Evolutionary conservation across 768 basidiomycete species (phyloP).

Genomic region (Psilocybe cyanescens): DNA sequence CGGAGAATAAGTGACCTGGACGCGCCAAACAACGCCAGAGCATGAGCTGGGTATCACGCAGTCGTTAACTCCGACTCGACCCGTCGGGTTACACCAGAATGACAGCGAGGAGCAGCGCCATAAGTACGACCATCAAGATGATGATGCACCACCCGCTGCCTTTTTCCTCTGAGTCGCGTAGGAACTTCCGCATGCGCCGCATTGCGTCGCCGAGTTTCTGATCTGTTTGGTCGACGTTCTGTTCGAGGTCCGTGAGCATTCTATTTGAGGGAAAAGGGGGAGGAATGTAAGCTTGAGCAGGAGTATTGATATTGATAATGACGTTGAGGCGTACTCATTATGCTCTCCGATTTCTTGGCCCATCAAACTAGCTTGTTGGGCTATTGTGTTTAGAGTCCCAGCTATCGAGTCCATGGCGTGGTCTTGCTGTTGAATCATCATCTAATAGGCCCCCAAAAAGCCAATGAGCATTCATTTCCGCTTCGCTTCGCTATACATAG

Average conservation of each 20-base stretch:
- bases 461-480: neutral
- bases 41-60: no score
- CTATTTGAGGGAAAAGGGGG: constrained; percentile 38
- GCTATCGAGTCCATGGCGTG: constrained; percentile 85
- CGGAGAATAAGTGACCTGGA: neutral
- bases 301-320: neutral
- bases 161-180: constrained; percentile 88
- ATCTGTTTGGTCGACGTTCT: constrained; percentile 72
- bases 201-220: constrained; percentile 67
- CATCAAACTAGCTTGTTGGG: constrained; percentile 93
- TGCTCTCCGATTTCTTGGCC: constrained; percentile 92
- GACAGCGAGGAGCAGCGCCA: constrained; percentile 77
- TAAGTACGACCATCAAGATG: constrained; percentile 79
- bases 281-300: neutral
- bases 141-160: constrained; percentile 91
- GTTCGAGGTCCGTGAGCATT: constrained; percentile 79
- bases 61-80: no score
- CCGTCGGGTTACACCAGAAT: constrained; percentile 48
- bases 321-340: constrained; percentile 63
- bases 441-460: constrained; percentile 40
- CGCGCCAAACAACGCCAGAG: no score
- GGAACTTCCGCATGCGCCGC: constrained; percentile 74
- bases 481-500: neutral
- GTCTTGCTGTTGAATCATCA: constrained; percentile 90
- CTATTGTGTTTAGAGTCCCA: constrained; percentile 82